Base-by-base conservation (phyloP, 495 filamentous ascomycete species). In the Acidomyces sp. region DNA sequence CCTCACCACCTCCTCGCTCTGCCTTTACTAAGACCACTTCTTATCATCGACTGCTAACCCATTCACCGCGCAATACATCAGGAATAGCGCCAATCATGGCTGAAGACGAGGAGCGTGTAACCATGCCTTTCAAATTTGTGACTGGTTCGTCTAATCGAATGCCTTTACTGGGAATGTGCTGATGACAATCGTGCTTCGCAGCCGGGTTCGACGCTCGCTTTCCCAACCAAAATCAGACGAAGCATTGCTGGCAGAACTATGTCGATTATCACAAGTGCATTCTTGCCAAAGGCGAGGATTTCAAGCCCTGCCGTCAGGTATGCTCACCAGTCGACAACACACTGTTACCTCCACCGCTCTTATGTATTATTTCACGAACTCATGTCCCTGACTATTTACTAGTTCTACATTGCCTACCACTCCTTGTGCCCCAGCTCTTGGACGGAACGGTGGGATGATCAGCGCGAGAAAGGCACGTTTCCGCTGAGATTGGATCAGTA, bases 191-290 rank as follows among this genome's bases (percentile, higher is more conserved):
- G n/a, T n/a, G n/a, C n/a, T n/a, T n/a, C n/a, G n/a, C n/a, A n/a
- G n/a, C n/a, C n/a, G 90, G 90, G 70, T 93, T 92, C 68, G 92
- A 96, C 62, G 92, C 92, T 62, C 88, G 92, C 62, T 99, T 96
- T 71, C 92, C 92, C 51, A 92, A 99, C 73, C 68, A 74, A 71
- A 99, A 99, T 71, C 92, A 99, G 62, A 80, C 77, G 60, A 80
- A 82, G 68, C 77, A 82, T 64, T 95, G 85, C 82, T 93, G 87
- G 87, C 87, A 93, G 59, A 90, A 97, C 73, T 99, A 99, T 67
- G 92, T 99, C 71, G 92, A 99, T 67, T 96, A 99, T 74, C 78
- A 99, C 77, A 99, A 96, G 74, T 99, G 92, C 69, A 80, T 93
- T 63, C 67, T 81, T 60, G 88, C 87, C 62, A 96, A 96, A 75